phyloP scores from a whole-genome alignment of 2,329 filamentous ascomycete genomes.

The Rhexocercosporidium sp. region DNA sequence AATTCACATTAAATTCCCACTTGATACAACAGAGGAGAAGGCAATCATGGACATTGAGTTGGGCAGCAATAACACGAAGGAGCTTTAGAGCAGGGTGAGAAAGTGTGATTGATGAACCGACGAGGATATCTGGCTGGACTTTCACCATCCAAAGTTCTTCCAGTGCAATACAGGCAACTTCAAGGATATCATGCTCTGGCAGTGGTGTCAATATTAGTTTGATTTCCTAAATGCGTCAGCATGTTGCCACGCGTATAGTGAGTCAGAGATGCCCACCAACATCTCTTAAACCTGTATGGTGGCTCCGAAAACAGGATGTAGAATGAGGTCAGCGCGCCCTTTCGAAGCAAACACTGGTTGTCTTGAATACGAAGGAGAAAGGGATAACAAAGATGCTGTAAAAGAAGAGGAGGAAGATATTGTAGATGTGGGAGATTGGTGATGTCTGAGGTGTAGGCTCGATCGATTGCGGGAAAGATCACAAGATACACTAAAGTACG shows the following conservation, averaged over 20 bases:
- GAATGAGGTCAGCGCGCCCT: no score
- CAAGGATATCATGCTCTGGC: neutral
- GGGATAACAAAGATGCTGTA: no score
- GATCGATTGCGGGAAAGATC: no score
- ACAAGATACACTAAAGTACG: no score
- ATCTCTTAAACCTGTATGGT: neutral
- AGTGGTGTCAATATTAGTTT: neutral
- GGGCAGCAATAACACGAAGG: neutral
- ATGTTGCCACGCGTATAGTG: neutral
- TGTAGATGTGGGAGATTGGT: no score
- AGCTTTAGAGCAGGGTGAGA: neutral
- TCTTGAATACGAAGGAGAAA: no score
- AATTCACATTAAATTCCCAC: neutral
- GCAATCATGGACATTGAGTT: neutral
- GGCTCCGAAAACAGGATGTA: no score
- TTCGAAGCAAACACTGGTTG: no score
- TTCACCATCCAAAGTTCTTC: constrained; percentile 4
- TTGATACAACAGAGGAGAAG: constrained; percentile 5
- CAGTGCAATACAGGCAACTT: neutral
- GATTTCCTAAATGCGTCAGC: constrained; percentile 2
- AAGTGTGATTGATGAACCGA: neutral
- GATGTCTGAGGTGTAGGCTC: no score
- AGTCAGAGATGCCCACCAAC: neutral
- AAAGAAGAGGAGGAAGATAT: no score
- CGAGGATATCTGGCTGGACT: neutral